These are phyloP conservation scores for Penicillium sp. DNA, from an alignment of 2,329 filamentous ascomycete species.

Conservation along the genomic window DNA sequence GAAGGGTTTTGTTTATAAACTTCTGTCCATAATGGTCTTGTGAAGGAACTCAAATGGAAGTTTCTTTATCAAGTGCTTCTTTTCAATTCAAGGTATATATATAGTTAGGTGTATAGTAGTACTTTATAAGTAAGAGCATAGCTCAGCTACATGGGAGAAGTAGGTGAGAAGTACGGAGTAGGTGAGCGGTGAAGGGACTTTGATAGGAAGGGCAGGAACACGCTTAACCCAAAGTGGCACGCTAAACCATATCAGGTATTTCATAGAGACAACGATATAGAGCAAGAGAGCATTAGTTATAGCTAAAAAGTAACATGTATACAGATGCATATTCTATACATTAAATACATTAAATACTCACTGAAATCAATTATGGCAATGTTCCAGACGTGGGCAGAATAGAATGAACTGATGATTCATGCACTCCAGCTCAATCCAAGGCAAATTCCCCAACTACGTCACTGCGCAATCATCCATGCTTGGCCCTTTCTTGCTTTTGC, in stretches of 20 bases:
- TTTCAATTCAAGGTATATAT: too few relatives aligned
- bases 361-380: not conserved
- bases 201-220: too few relatives aligned
- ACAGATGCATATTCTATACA: not conserved
- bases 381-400: not conserved
- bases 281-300: not conserved
- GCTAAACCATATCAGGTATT: not conserved
- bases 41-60: too few relatives aligned
- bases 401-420: constrained; percentile 25
- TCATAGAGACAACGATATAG: not conserved
- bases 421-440: constrained; percentile 17
- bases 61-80: too few relatives aligned
- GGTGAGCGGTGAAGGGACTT: too few relatives aligned
- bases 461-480: constrained; percentile 33
- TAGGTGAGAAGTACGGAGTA: too few relatives aligned
- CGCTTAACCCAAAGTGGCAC: not conserved
- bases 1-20: too few relatives aligned
- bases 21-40: too few relatives aligned
- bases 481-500: constrained; percentile 10
- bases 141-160: too few relatives aligned
- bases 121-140: too few relatives aligned
- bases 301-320: not conserved
- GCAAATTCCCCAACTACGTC: constrained; percentile 34
- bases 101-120: too few relatives aligned
- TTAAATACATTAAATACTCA: not conserved